Evolutionary conservation across 2,329 filamentous ascomycete genomes (phyloP), one percentile per base, ranked within the genome.

Genomic region (Aspergillus puulaauensis): DNA sequence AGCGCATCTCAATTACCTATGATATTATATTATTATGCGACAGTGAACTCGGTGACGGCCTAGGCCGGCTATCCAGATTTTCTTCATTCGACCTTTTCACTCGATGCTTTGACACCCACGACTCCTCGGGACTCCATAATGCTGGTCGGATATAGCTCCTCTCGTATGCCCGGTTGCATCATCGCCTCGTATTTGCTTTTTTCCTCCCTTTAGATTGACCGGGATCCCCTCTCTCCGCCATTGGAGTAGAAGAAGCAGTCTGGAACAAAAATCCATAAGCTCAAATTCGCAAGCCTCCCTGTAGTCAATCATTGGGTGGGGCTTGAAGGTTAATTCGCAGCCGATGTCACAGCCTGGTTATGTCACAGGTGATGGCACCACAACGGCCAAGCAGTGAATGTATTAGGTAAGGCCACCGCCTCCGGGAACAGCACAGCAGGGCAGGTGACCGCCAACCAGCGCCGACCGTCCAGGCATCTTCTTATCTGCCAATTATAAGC

Each of bases 331-430:
- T n/a, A 5, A n/a, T 37, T 37, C 35, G 15, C 35, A 15, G 35
- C 5, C 35, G 6, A 31, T 31, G 27, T 31, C 27, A 31, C 35
- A 37, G 35, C 12, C 35, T 14, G 21, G 21, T 21, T 21, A 14
- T 37, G 35, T 31, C 27, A n/a, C 12, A n/a, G 35, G 14, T n/a
- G 35, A 14, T 37, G 14, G 35, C 35, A 37, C 35, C 12, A n/a
- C 35, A 9, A 31, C 27, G 9, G 27, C 27, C 27, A 37, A 37
- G 35, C 12, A 37, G 35, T 14, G 35, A 37, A 37, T 14, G 35
- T 5, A 14, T 23, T 23, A 39, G 15, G 47, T 49, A 23, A 47
- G 47, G 21, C 66, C 64, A 69, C 70, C 70, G 69, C 70, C 65
- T 63, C 65, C 61, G 59, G 37, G 61, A 59, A 56, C 60, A 64